phyloP scores from a whole-genome alignment of 768 basidiomycete genomes.

The Amanita inopinata region DNA sequence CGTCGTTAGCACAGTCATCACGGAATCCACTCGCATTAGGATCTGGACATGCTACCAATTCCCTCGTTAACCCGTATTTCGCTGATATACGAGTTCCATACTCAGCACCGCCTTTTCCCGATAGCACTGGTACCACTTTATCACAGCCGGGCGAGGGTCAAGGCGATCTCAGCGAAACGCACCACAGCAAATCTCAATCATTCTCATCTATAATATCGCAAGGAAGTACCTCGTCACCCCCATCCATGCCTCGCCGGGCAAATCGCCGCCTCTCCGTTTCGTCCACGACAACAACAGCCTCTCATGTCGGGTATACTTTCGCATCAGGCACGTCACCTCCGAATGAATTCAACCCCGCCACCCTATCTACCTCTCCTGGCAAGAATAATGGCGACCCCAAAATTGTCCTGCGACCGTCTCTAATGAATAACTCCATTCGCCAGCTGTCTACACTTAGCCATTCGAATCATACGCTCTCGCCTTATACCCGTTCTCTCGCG shows the following conservation, averaged over 20 bases:
- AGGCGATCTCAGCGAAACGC: conserved; percentile 7
- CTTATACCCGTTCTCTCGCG: conserved; percentile 82
- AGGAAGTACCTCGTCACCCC: conserved; percentile 10
- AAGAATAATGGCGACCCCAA: conserved; percentile 34
- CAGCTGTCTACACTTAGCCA: conserved; percentile 79
- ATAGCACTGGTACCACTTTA: conserved; percentile 9
- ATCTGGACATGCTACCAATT: conserved; percentile 18
- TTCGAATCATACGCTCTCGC: conserved; percentile 90
- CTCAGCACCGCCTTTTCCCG: conserved; percentile 10
- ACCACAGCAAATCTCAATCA: conserved; percentile 6
- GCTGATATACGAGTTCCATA: conserved; percentile 11
- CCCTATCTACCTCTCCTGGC: conserved; percentile 13
- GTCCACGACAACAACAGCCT: conserved; percentile 18
- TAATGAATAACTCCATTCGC: conserved; percentile 69
- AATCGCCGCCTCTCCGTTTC: conserved; percentile 29
- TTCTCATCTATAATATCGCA: conserved; percentile 4
- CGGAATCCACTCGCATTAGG: conserved; percentile 3
- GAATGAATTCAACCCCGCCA: conserved; percentile 12
- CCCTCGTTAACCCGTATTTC: conserved; percentile 18
- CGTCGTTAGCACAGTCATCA: conserved; percentile 14
- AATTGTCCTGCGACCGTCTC: conserved; percentile 52
- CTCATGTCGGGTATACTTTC: conserved; percentile 11
- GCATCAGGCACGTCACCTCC: conserved; percentile 15
- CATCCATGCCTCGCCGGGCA: conserved; percentile 18
- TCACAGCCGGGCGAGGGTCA: conserved; percentile 15